Conservation (phyloP, 2,329 filamentous ascomycete genomes). For the Clonostachys rosea region DNA sequence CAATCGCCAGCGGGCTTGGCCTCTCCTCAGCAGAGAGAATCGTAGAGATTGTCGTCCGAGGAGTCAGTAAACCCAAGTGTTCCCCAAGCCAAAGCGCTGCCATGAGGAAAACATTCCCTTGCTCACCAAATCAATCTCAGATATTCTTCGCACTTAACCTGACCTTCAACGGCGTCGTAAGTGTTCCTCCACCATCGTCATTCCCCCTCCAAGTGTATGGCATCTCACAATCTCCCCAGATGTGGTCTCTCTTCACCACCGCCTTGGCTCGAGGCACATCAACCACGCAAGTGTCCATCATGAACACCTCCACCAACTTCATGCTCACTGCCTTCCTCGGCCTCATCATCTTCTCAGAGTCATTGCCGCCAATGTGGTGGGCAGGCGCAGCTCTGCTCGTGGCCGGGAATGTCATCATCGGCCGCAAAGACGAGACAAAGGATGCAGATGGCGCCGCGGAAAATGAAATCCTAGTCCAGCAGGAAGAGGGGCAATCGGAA, state of each 20-base stretch:
- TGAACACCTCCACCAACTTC: slow-evolving; percentile 82
- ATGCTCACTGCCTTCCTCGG: slow-evolving; percentile 72
- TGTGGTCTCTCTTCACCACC: slow-evolving; percentile 81
- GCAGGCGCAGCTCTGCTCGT: slow-evolving; percentile 67
- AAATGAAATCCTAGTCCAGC: neutral
- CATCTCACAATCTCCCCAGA: slow-evolving; percentile 29
- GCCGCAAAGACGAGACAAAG: slow-evolving; percentile 56
- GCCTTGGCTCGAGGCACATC: slow-evolving; percentile 71
- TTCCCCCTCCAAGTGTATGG: neutral
- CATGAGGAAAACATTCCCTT: neutral
- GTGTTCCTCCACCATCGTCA: slow-evolving; percentile 12
- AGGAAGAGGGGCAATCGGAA: slow-evolving; percentile 7
- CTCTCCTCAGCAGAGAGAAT: slow-evolving; percentile 30
- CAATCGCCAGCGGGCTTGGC: slow-evolving; percentile 36
- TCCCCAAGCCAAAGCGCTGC: neutral
- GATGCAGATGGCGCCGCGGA: slow-evolving; percentile 5
- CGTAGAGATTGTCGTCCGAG: slow-evolving; percentile 45
- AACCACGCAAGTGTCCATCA: slow-evolving; percentile 74
- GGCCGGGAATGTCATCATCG: slow-evolving; percentile 74
- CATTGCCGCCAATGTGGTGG: slow-evolving; percentile 72
- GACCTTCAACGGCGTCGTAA: slow-evolving; percentile 65
- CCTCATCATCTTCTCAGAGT: slow-evolving; percentile 65
- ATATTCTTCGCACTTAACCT: slow-evolving; percentile 73
- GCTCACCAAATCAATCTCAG: slow-evolving; percentile 27
- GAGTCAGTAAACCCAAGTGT: slow-evolving; percentile 13